Evolutionary conservation across 371 early-diverging fungal species (phyloP).

Genomic region (Mortierella sp.): DNA sequence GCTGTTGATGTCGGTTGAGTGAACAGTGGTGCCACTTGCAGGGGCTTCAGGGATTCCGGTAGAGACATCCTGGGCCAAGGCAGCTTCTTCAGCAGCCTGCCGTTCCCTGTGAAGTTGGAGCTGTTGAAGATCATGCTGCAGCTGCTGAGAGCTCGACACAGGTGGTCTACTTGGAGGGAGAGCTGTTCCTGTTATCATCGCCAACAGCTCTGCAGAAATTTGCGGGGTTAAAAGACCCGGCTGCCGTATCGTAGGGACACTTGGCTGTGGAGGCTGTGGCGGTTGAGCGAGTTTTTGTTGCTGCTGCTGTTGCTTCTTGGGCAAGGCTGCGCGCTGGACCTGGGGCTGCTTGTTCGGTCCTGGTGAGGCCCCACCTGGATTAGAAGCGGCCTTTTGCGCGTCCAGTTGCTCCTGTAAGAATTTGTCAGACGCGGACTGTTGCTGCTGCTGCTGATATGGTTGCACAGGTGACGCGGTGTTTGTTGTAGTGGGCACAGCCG

Average conservation of each 20-base stretch:
- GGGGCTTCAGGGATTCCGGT: not conserved
- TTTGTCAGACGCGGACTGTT: constrained; percentile 4
- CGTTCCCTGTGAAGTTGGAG: constrained; percentile 29
- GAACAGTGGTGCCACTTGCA: not conserved
- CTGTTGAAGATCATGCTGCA: constrained; percentile 38
- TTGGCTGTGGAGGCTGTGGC: not conserved
- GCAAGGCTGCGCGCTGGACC: not conserved
- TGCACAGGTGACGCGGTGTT: constrained; percentile 10
- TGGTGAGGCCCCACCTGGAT: not conserved
- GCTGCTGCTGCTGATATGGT: not conserved
- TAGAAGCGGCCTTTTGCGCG: not conserved
- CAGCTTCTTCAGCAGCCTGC: constrained; percentile 5
- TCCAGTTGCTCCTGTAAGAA: not conserved
- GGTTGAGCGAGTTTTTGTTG: not conserved
- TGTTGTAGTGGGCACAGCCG: not conserved
- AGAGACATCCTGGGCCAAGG: not conserved
- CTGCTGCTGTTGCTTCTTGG: constrained; percentile 1
- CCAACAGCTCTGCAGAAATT: constrained; percentile 5
- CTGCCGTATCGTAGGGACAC: not conserved
- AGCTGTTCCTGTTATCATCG: constrained; percentile 6
- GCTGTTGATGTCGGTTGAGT: not conserved
- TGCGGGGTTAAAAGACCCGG: not conserved
- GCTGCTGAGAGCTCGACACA: constrained; percentile 11
- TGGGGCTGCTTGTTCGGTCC: not conserved
- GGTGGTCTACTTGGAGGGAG: not conserved